Percentiles rank a stretch among this genome's conserved stretches.
phyloP scores from a whole-genome alignment of 1,284 basidiomycete genomes.

The Microbotryomycetes sp. region DNA sequence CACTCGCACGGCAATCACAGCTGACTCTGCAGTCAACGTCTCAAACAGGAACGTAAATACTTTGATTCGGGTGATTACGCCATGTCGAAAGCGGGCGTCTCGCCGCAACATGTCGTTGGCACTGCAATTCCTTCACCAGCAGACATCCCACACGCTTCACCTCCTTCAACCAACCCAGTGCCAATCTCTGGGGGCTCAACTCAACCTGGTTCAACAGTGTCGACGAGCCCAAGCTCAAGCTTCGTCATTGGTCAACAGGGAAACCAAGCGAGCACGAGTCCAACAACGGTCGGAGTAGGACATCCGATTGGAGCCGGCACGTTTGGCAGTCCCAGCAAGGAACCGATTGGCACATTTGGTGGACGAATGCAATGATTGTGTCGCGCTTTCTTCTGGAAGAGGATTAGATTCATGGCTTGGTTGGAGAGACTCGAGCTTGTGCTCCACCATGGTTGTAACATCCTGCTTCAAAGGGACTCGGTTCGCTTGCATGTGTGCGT shows the following conservation, averaged over 20 bases:
- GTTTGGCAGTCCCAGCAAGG: constrained; percentile 3
- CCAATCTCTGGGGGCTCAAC: not conserved
- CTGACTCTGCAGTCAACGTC: no score
- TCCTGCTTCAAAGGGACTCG: no score
- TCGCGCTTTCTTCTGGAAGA: no score
- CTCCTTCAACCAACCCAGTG: constrained; percentile 7
- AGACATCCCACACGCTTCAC: constrained; percentile 44
- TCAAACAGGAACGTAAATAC: constrained; percentile 44
- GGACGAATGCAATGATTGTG: not conserved
- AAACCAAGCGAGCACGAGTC: not conserved
- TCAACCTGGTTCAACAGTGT: not conserved
- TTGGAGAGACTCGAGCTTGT: no score
- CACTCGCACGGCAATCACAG: no score
- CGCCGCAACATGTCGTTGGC: constrained; percentile 44
- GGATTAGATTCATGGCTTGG: no score
- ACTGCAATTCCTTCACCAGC: constrained; percentile 46
- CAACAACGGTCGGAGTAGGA: not conserved
- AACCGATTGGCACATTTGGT: constrained; percentile 1
- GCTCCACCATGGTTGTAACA: no score
- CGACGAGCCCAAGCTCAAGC: not conserved
- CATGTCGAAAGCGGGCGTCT: constrained; percentile 45
- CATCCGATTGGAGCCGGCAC: not conserved
- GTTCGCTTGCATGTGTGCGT: not conserved
- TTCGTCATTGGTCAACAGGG: constrained; percentile 1
- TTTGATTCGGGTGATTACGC: constrained; percentile 48